Percentiles rank a stretch among this genome's conserved stretches.
Evolutionary conservation across 352 stramenopile genomes (phyloP).

Genomic region (Phytophthora lateralis): DNA sequence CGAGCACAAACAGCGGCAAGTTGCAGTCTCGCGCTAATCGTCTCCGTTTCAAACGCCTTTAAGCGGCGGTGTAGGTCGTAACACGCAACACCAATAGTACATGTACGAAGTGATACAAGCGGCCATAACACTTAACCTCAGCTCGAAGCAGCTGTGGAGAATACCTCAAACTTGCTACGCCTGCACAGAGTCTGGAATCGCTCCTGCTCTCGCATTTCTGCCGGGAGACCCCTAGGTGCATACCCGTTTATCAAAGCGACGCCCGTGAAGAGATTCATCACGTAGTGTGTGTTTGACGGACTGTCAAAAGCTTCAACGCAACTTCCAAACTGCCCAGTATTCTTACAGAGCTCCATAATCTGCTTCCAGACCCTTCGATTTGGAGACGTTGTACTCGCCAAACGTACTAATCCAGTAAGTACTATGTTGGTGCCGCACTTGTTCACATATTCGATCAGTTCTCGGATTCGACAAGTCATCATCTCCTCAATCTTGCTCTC

Average conservation of each 20-base stretch:
- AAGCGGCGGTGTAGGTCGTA: slow-evolving; percentile 45
- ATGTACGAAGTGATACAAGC: slow-evolving; percentile 47
- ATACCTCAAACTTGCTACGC: slow-evolving; percentile 58
- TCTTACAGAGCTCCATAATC: no score
- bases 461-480: slow-evolving; percentile 36
- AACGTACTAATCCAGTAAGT: slow-evolving; percentile 18
- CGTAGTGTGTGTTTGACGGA: slow-evolving; percentile 40
- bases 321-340: no score
- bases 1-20: slow-evolving; percentile 45
- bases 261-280: slow-evolving; percentile 59
- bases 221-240: slow-evolving; percentile 43
- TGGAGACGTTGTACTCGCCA: no score
- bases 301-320: no score
- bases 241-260: slow-evolving; percentile 47
- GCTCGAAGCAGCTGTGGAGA: slow-evolving; percentile 37
- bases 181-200: slow-evolving; percentile 52
- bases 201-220: slow-evolving; percentile 32
- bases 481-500: slow-evolving; percentile 41
- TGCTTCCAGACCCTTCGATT: no score
- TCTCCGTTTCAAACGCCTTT: slow-evolving; percentile 38
- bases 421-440: neutral
- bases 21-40: slow-evolving; percentile 43
- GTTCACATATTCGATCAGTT: slow-evolving; percentile 21
- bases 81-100: slow-evolving; percentile 24
- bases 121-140: slow-evolving; percentile 19